These are phyloP conservation scores for Penicillium pancosmium DNA, from an alignment of 495 filamentous ascomycete species.

Conservation along the genomic window DNA sequence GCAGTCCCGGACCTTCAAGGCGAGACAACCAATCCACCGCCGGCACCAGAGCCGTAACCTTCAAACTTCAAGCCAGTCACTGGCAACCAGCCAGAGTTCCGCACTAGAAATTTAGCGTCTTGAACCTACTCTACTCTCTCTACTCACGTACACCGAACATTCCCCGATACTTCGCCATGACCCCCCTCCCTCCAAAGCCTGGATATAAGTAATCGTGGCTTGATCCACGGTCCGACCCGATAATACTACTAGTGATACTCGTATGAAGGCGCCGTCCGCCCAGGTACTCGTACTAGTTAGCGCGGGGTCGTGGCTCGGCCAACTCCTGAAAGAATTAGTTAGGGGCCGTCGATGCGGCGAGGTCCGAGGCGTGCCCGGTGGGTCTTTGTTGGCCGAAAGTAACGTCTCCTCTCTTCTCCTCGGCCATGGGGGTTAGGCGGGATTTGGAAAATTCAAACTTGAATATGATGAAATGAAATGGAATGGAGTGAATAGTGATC, in stretches of 20 bases:
- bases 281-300: not conserved
- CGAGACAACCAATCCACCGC: too few species aligned
- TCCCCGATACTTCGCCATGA: not conserved
- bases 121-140: too few species aligned
- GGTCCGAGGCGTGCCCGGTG: slow-evolving; percentile 4
- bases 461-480: not conserved
- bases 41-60: too few species aligned
- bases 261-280: not conserved
- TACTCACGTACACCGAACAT: not conserved
- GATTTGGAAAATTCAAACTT: too few species aligned
- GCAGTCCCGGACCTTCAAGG: too few species aligned
- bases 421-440: not conserved
- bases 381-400: slow-evolving; percentile 15
- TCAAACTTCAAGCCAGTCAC: too few species aligned
- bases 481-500: not conserved
- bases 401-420: not conserved
- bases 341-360: not conserved
- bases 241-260: too few species aligned
- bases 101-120: not conserved
- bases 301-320: slow-evolving; percentile 5
- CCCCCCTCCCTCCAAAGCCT: not conserved
- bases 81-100: too few species aligned
- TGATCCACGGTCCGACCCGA: not conserved
- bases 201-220: not conserved
- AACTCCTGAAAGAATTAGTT: slow-evolving; percentile 1